Base-by-base conservation (phyloP, 2,329 filamentous ascomycete genomes). In the Cytospora schulzeri region DNA sequence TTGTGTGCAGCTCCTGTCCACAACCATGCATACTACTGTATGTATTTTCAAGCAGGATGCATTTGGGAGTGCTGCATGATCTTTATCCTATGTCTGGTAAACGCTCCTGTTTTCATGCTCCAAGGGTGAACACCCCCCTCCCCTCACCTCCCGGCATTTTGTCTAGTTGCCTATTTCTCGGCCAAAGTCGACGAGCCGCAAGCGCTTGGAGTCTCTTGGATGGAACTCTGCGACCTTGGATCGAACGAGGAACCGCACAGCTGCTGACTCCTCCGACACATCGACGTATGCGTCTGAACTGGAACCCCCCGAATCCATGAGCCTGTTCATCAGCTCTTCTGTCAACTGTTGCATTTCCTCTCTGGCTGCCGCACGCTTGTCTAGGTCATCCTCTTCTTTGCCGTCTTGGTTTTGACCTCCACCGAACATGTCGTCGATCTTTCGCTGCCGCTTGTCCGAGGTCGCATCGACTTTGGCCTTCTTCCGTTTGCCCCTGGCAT, bases 181-280 rank as follows among this genome's bases (percentile, higher is more conserved):
- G 19, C 86, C 87, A 78, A 89, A 89, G 73, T 89, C 86, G 55
- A 90, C 75, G 55, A 90, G 73, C 57, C 83, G 81, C 59, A 90
- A 74, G 71, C 77, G 81, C 51, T 79, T 83, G 17, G 87, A 85
- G 75, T 90, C 87, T 67, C 79, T 84, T 3, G 86, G 86, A 69
- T 90, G 86, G 69, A 89, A 88, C 69, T 87, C 83, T 3, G 88
- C 88, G 50, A 88, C 86, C 70, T 88, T 88, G 45, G 86, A 87
- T 62, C 87, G 77, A 38, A 89, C 85, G 26, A 90, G 76, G 70
- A 89, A 89, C 67, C 87, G 81, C 2, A 83, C 84, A 15, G 86
- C 85, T 2, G 87, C 86, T 54, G 86, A 85, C 70, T 90, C 88
- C 63, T 82, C 80, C 19, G 78, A 69, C n/a, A 89, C 76, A 56